Conservation (phyloP, 148 eudicot species). For the Vaccinium myrtillus region DNA sequence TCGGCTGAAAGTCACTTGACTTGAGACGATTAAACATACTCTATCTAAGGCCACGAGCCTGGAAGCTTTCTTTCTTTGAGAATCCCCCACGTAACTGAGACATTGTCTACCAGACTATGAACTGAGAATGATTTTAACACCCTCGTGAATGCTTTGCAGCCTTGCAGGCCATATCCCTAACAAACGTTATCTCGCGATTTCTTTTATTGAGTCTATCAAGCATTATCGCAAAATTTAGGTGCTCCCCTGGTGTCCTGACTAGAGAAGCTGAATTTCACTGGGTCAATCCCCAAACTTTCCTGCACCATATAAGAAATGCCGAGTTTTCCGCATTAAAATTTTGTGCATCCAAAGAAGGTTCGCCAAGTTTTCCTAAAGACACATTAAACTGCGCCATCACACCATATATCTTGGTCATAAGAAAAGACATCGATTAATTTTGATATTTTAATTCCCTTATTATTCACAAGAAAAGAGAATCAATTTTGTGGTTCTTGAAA, state of each 20-base stretch:
- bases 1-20: no score
- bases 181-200: constrained; percentile 48
- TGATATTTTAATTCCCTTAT: not conserved
- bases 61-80: constrained; percentile 82
- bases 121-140: constrained; percentile 29
- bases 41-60: constrained; percentile 81
- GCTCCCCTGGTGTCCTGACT: constrained; percentile 38
- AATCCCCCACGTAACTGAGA: constrained; percentile 73
- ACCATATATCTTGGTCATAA: not conserved
- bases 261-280: constrained; percentile 43
- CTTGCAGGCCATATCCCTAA: constrained; percentile 60
- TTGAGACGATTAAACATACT: constrained; percentile 34
- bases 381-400: not conserved
- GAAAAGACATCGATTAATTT: not conserved
- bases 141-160: constrained; percentile 27
- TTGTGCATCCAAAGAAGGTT: not conserved
- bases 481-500: not conserved
- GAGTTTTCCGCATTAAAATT: no score
- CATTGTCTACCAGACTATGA: constrained; percentile 47
- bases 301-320: constrained; percentile 24
- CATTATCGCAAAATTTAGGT: constrained; percentile 42
- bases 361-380: not conserved
- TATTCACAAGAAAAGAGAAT: not conserved
- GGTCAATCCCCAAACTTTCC: constrained; percentile 82
- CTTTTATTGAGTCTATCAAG: constrained; percentile 47